Evolutionary conservation across 441 rosid genomes (phyloP).

Genomic region (Biscutella auriculata): DNA sequence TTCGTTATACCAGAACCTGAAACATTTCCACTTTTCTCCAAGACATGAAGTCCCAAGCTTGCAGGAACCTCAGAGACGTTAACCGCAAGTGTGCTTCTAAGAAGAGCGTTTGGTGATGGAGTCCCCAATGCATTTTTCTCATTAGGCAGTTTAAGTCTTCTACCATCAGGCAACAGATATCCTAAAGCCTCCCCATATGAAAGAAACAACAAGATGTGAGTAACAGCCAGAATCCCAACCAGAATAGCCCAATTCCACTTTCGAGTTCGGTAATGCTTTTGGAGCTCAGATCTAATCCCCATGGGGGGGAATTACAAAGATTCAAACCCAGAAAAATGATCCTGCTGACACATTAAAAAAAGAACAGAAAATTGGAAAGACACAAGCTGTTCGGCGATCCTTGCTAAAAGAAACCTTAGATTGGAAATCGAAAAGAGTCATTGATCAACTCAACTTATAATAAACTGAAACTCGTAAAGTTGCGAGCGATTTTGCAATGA

Average conservation of each 20-base stretch:
- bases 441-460: background rate
- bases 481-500: no score
- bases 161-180: conserved; percentile 54
- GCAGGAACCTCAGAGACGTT: conserved; percentile 28
- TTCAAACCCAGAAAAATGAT: conserved; percentile 4
- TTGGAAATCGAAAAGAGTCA: background rate
- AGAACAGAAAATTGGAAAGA: background rate
- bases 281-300: conserved; percentile 31
- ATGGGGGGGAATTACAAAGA: conserved; percentile 15
- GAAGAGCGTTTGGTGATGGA: conserved; percentile 31
- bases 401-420: background rate
- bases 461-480: background rate
- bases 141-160: conserved; percentile 47
- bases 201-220: conserved; percentile 46
- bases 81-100: conserved; percentile 49
- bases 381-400: background rate
- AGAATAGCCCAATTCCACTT: conserved; percentile 31
- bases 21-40: conserved; percentile 18
- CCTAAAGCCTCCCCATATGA: conserved; percentile 14
- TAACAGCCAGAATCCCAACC: conserved; percentile 39
- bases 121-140: conserved; percentile 19
- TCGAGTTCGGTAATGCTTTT: conserved; percentile 27
- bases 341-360: conserved; percentile 5
- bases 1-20: conserved; percentile 9
- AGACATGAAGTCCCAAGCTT: conserved; percentile 17